Percentiles rank a stretch among this genome's conserved stretches.
Conservation (phyloP, 2,329 filamentous ascomycete genomes). For the Aspergillus costaricaensis region DNA sequence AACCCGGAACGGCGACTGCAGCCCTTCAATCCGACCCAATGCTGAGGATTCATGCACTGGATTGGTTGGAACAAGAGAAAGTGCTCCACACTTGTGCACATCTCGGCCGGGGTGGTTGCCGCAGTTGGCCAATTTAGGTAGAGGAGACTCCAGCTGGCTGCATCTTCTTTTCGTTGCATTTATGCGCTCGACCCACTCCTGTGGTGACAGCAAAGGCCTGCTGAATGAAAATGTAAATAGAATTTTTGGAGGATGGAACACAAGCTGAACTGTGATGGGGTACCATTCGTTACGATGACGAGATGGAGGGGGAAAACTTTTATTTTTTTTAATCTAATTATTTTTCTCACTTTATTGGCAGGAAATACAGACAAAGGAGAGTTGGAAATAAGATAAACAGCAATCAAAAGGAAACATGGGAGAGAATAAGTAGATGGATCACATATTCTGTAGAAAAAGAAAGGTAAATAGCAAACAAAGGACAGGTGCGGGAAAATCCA, state of each 20-base stretch:
- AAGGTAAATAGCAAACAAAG: background rate
- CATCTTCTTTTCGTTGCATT: background rate
- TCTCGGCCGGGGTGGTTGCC: constrained; percentile 1
- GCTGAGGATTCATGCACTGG: background rate
- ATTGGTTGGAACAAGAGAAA: background rate
- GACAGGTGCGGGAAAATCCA: background rate
- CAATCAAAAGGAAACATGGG: background rate
- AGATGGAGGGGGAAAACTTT: too few species aligned
- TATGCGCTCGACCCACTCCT: background rate
- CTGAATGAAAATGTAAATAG: background rate
- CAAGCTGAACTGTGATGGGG: background rate
- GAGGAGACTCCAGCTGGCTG: background rate
- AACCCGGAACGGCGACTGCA: background rate
- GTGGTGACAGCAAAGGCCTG: background rate
- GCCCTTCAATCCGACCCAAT: background rate
- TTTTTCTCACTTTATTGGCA: too few species aligned
- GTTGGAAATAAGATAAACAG: background rate
- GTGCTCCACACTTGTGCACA: background rate
- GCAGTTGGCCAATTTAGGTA: background rate
- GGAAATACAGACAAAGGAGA: background rate
- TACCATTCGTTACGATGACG: background rate
- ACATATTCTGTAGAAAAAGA: too few species aligned
- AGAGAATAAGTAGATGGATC: too few species aligned
- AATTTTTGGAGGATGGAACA: background rate
- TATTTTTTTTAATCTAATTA: too few species aligned